Percentiles rank a stretch among this genome's conserved stretches.
phyloP scores from a whole-genome alignment of 257 asterid genomes.

The Gentiana dahurica region DNA sequence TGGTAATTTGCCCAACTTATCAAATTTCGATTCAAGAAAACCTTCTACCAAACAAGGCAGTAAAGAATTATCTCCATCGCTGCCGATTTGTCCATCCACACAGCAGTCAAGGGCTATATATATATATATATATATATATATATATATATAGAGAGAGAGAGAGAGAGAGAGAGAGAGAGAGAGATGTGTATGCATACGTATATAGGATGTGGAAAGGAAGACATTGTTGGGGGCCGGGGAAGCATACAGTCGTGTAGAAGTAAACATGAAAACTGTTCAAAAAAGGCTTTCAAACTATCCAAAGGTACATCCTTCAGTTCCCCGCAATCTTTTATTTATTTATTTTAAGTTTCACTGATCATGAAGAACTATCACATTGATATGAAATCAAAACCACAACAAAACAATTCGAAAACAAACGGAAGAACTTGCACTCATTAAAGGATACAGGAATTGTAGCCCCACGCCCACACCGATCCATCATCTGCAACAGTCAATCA shows the following conservation, averaged over 20 bases:
- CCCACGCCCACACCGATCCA: constrained; percentile 96
- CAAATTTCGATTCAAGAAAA: constrained; percentile 45
- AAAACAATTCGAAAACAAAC: not conserved
- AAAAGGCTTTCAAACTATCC: not conserved
- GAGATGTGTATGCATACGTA: too few relatives aligned
- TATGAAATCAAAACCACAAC: not conserved
- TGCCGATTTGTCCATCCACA: constrained; percentile 81
- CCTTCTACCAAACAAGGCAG: constrained; percentile 55
- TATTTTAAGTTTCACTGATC: too few relatives aligned
- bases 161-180: too few relatives aligned
- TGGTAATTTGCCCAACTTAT: constrained; percentile 12
- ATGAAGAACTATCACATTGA: too few relatives aligned
- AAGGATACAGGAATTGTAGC: constrained; percentile 86
- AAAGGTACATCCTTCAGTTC: not conserved
- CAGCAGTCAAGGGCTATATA: constrained; percentile 37
- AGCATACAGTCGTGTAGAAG: not conserved
- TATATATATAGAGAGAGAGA: too few relatives aligned
- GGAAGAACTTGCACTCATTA: constrained; percentile 1
- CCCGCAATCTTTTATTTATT: too few relatives aligned
- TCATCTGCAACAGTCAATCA: constrained; percentile 52
- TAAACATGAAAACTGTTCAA: not conserved
- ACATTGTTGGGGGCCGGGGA: too few relatives aligned
- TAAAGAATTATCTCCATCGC: constrained; percentile 42
- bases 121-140: not conserved
- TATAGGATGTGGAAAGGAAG: too few relatives aligned